Conservation (phyloP, 2,329 filamentous ascomycete genomes). For the Monosporascus sp. region DNA sequence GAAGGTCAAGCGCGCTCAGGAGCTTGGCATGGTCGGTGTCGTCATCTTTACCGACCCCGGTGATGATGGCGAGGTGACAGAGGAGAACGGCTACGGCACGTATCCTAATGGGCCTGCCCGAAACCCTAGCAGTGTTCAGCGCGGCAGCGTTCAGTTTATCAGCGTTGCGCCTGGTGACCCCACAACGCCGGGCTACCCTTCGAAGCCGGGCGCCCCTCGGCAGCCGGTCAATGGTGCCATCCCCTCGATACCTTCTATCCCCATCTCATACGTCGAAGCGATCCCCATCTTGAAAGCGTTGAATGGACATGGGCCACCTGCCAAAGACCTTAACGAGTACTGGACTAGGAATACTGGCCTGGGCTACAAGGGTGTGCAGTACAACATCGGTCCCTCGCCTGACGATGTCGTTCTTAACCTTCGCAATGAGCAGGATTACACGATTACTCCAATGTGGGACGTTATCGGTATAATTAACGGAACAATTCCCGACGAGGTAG, state of each 20-base stretch:
- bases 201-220: conserved; percentile 80
- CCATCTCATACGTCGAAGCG: conserved; percentile 83
- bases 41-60: conserved; percentile 86
- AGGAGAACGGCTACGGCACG: conserved; percentile 69
- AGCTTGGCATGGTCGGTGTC: conserved; percentile 81
- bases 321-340: conserved; percentile 63
- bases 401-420: conserved; percentile 66
- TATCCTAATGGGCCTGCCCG: conserved; percentile 87
- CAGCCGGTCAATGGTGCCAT: conserved; percentile 64
- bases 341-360: conserved; percentile 71
- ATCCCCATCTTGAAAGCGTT: conserved; percentile 83
- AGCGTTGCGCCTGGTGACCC: conserved; percentile 69
- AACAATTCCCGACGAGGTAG: conserved; percentile 74
- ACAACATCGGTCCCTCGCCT: conserved; percentile 80
- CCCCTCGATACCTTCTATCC: conserved; percentile 83
- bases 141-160: conserved; percentile 80
- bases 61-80: conserved; percentile 77
- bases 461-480: conserved; percentile 92
- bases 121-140: conserved; percentile 82
- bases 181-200: conserved; percentile 90
- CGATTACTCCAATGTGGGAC: conserved; percentile 80
- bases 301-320: conserved; percentile 80
- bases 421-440: conserved; percentile 75
- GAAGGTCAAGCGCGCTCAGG: conserved; percentile 88
- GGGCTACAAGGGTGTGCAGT: conserved; percentile 73